Evolutionary conservation across 352 stramenopile genomes (phyloP).

Genomic region (Pythium angustatum): DNA sequence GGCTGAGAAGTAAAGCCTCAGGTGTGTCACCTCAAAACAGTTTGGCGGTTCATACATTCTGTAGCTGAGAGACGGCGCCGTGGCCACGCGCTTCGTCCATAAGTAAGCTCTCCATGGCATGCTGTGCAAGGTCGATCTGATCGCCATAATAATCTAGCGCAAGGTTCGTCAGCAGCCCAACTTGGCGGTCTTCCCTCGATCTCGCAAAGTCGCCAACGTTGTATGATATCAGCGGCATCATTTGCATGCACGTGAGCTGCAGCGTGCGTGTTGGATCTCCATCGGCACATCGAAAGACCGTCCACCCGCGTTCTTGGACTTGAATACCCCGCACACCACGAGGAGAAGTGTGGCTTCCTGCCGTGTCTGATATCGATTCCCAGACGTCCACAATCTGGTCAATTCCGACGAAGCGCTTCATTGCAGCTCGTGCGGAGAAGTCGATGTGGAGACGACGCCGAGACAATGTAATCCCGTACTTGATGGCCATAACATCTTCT

Average conservation of each 20-base stretch:
- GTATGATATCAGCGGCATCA: slow-evolving; percentile 31
- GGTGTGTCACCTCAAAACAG: too few relatives aligned
- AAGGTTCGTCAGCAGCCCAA: slow-evolving; percentile 34
- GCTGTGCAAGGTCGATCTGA: slow-evolving; percentile 34
- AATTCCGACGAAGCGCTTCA: slow-evolving; percentile 31
- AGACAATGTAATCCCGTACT: slow-evolving; percentile 33
- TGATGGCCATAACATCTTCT: slow-evolving; percentile 30
- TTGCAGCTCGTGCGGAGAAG: slow-evolving; percentile 29
- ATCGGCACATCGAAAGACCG: slow-evolving; percentile 5
- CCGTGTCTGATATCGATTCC: slow-evolving; percentile 27
- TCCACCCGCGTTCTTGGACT: slow-evolving; percentile 25
- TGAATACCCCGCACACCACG: background rate
- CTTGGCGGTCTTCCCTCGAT: slow-evolving; percentile 21
- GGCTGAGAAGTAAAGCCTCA: too few relatives aligned
- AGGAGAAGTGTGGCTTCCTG: background rate
- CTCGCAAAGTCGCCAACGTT: background rate
- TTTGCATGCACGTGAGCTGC: slow-evolving; percentile 35
- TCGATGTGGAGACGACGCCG: slow-evolving; percentile 30
- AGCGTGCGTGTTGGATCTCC: slow-evolving; percentile 10
- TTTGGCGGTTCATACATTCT: background rate
- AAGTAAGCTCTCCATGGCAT: slow-evolving; percentile 36
- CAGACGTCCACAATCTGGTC: slow-evolving; percentile 35
- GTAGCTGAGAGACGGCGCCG: background rate
- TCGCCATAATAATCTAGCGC: slow-evolving; percentile 37
- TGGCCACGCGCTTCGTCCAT: slow-evolving; percentile 25